Conservation (phyloP, 768 basidiomycete genomes). For the Lentinula edodes region DNA sequence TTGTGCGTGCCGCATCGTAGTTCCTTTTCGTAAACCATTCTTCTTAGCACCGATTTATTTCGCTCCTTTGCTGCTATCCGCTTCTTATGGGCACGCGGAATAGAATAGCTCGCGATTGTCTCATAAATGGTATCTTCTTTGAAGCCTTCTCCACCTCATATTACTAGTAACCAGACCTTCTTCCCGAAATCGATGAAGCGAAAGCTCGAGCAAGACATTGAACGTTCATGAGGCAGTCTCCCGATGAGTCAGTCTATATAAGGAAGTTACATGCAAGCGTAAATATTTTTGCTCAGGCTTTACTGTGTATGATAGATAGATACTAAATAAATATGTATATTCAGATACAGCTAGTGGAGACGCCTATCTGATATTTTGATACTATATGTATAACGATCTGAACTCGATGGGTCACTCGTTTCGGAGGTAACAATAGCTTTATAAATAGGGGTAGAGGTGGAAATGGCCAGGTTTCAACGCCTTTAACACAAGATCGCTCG, state of each 20-base stretch:
- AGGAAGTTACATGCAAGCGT: conserved; percentile 43
- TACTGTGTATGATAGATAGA: too few species aligned
- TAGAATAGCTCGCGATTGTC: neutral
- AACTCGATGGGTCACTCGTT: too few species aligned
- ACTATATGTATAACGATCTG: too few species aligned
- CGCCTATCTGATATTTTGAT: too few species aligned
- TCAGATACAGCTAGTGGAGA: too few species aligned
- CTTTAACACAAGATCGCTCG: too few species aligned
- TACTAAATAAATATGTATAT: too few species aligned
- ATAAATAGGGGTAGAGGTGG: too few species aligned
- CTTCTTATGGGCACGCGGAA: neutral
- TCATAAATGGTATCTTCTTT: neutral
- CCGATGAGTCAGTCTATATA: conserved; percentile 35
- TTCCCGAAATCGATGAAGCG: conserved; percentile 47
- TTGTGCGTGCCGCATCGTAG: neutral
- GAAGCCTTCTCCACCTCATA: neutral
- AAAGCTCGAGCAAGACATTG: conserved; percentile 27
- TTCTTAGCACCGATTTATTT: neutral
- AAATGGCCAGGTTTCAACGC: too few species aligned
- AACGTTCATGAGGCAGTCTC: conserved; percentile 21
- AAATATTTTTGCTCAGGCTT: conserved; percentile 3
- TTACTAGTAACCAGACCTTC: conserved; percentile 14
- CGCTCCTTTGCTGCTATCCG: neutral
- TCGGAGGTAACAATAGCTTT: too few species aligned
- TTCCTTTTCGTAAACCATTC: neutral